These are phyloP conservation scores for Rhypophila decipiens DNA, from an alignment of 495 filamentous ascomycete species.

Conservation along the genomic window DNA sequence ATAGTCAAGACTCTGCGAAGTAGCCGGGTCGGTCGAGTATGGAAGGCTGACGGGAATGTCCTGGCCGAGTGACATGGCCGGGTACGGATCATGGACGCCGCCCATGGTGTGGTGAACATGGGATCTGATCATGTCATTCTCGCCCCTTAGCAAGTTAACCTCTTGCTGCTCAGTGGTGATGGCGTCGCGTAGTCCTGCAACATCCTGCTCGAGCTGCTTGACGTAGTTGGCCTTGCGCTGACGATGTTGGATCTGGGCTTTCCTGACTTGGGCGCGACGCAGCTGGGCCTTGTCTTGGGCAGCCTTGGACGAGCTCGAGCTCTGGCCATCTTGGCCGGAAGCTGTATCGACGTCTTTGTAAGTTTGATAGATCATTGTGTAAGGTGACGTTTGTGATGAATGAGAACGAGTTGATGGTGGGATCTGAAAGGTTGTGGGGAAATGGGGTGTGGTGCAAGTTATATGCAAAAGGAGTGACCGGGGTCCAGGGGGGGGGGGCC, in stretches of 20 bases:
- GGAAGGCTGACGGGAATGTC: background rate
- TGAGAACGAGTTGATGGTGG: too few relatives aligned
- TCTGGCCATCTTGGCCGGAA: background rate
- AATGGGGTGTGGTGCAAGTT: too few relatives aligned
- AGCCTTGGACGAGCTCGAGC: background rate
- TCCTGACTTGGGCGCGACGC: constrained; percentile 42
- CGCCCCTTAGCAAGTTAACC: constrained; percentile 19
- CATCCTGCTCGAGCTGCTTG: constrained; percentile 43
- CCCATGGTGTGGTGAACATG: background rate
- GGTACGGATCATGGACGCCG: background rate
- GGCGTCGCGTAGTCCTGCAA: constrained; percentile 35
- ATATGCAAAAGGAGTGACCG: too few relatives aligned
- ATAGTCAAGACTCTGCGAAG: background rate
- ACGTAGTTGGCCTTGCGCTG: constrained; percentile 48
- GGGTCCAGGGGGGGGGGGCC: too few relatives aligned
- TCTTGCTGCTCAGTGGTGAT: constrained; percentile 32
- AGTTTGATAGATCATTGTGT: background rate
- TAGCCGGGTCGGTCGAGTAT: too few relatives aligned
- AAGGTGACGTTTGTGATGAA: too few relatives aligned
- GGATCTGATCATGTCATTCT: constrained; percentile 28
- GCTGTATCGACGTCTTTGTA: background rate
- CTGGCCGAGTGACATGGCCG: background rate
- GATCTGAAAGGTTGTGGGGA: too few relatives aligned
- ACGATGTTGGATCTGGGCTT: constrained; percentile 46
- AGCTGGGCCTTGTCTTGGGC: constrained; percentile 20